phyloP scores from a whole-genome alignment of 441 rosid species.

The Jatropha multifida region DNA sequence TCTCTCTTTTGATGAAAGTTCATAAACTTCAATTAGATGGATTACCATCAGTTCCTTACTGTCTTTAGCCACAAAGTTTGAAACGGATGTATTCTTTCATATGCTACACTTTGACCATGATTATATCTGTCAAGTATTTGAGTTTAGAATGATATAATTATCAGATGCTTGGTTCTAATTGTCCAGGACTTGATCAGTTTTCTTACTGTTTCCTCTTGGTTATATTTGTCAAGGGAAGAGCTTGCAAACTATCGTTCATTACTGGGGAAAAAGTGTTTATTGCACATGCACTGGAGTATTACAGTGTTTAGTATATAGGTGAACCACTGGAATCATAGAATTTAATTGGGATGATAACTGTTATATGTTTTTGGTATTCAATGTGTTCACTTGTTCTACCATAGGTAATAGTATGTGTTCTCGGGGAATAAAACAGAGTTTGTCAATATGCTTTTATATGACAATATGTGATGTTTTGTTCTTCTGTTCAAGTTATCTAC shows the following conservation, averaged over 20 bases:
- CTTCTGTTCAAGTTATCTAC: constrained; percentile 1
- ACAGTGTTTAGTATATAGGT: background rate
- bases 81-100: background rate
- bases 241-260: background rate
- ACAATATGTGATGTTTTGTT: background rate
- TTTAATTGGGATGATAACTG: background rate
- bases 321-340: background rate
- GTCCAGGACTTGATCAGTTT: background rate
- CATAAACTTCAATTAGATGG: background rate
- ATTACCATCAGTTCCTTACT: background rate
- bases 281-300: background rate
- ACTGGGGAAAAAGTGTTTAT: background rate
- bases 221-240: background rate
- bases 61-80: background rate
- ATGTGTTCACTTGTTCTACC: background rate
- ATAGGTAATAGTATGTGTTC: background rate
- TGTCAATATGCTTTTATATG: background rate
- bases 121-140: background rate
- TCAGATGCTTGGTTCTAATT: background rate
- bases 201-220: background rate
- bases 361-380: background rate
- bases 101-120: background rate
- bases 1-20: background rate
- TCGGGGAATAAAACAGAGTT: background rate
- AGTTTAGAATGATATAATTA: background rate